Conservation (phyloP, 352 stramenopile genomes). For the Phytophthora citrophthora region DNA sequence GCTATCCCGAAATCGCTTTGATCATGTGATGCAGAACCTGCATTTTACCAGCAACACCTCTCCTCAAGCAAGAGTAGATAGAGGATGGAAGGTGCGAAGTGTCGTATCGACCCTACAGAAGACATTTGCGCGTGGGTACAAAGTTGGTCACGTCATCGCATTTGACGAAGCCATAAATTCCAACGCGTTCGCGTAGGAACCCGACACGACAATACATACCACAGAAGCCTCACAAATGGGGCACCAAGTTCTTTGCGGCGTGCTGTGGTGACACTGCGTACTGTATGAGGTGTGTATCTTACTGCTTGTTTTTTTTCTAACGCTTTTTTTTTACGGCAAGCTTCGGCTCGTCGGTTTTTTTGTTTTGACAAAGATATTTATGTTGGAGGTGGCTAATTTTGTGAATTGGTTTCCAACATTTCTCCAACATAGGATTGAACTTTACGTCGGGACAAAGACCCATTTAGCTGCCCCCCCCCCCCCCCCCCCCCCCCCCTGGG, state of each 20-base stretch:
- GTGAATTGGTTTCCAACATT: conserved; percentile 1
- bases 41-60: not conserved
- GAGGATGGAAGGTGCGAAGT: conserved; percentile 4
- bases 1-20: not conserved
- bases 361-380: conserved; percentile 5
- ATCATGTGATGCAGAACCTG: conserved; percentile 4
- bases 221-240: conserved; percentile 7
- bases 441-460: not conserved
- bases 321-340: not conserved
- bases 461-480: not conserved
- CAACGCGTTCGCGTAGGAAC: not conserved
- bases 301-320: not conserved
- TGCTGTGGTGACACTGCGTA: conserved; percentile 2
- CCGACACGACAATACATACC: conserved; percentile 5
- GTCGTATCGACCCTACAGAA: not conserved
- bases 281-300: conserved; percentile 3
- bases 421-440: conserved; percentile 14
- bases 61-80: not conserved
- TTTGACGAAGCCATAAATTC: conserved; percentile 18
- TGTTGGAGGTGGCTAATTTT: conserved; percentile 4
- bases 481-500: not conserved
- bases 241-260: conserved; percentile 4
- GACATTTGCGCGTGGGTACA: conserved; percentile 1
- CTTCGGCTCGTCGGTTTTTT: not conserved
- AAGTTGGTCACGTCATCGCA: not conserved